Evolutionary conservation across 805 yeast species (phyloP).

Genomic region (Kodamaea kaohsiungensis): DNA sequence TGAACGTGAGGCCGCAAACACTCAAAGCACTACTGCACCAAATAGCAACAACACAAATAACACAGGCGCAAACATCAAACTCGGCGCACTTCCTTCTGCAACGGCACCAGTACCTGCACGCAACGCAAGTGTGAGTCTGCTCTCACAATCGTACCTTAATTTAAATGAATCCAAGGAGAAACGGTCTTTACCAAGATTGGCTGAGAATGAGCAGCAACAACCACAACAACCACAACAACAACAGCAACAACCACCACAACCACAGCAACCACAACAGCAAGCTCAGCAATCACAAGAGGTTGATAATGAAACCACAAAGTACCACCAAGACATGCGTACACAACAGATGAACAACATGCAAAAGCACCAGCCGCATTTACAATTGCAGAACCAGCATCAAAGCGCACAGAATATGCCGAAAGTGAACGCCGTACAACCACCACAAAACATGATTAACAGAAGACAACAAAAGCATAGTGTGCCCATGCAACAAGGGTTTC

Average conservation of each 20-base stretch:
- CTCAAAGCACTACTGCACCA: conserved; percentile 4
- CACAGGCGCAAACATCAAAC: neutral
- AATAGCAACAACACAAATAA: neutral
- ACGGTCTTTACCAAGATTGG: neutral
- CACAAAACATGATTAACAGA: conserved; percentile 23
- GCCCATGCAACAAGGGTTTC: conserved; percentile 6
- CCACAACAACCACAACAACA: neutral
- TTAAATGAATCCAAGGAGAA: conserved; percentile 4
- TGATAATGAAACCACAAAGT: neutral
- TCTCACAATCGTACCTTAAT: conserved; percentile 7
- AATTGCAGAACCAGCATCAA: neutral
- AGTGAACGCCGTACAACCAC: conserved; percentile 24
- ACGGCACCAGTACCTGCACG: conserved; percentile 11
- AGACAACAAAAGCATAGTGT: conserved; percentile 10
- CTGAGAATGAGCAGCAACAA: neutral
- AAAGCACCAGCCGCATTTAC: neutral
- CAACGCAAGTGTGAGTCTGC: conserved; percentile 1
- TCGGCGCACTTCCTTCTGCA: conserved; percentile 2
- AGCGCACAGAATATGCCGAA: conserved; percentile 4
- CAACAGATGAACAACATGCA: conserved; percentile 1
- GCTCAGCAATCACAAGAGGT: neutral
- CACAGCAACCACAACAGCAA: neutral
- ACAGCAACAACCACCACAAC: neutral
- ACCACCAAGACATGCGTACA: conserved; percentile 4
- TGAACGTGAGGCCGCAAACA: conserved; percentile 1